A percentile compares a stretch with the other conserved stretches of the same genome.
phyloP scores from a whole-genome alignment of 495 filamentous ascomycete genomes.

The Lophium mytilinum region DNA sequence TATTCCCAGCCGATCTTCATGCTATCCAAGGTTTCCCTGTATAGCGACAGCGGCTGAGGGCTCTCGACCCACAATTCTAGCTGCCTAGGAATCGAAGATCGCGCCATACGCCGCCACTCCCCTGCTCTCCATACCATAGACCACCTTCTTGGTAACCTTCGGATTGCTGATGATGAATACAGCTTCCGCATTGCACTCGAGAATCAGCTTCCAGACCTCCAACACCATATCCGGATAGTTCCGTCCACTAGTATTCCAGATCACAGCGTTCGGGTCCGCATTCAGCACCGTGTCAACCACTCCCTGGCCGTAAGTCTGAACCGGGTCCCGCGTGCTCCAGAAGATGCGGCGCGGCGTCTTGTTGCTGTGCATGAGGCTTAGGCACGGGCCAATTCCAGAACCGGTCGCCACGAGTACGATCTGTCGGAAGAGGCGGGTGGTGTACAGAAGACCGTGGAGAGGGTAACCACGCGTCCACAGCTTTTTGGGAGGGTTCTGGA shows the following conservation, averaged over 20 bases:
- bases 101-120: constrained; percentile 68
- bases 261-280: constrained; percentile 47
- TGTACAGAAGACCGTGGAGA: constrained; percentile 17
- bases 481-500: constrained; percentile 16
- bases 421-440: constrained; percentile 20
- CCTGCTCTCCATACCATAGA: constrained; percentile 63
- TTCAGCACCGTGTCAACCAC: constrained; percentile 43
- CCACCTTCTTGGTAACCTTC: constrained; percentile 59
- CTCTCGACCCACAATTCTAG: too few relatives aligned
- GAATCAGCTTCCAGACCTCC: constrained; percentile 49
- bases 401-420: constrained; percentile 26
- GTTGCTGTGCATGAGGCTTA: constrained; percentile 14
- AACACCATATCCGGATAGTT: constrained; percentile 49
- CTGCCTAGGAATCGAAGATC: constrained; percentile 66
- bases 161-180: constrained; percentile 73
- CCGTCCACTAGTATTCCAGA: constrained; percentile 45
- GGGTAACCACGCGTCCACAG: constrained; percentile 19
- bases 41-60: too few relatives aligned
- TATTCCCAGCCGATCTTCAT: too few relatives aligned
- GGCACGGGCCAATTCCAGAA: constrained; percentile 32
- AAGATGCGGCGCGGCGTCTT: constrained; percentile 44
- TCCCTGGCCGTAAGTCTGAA: constrained; percentile 45
- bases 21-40: too few relatives aligned
- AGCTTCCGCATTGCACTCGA: constrained; percentile 57
- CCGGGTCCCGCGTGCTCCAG: constrained; percentile 50